phyloP scores from a whole-genome alignment of 257 asterid genomes.

The Perilla frutescens region DNA sequence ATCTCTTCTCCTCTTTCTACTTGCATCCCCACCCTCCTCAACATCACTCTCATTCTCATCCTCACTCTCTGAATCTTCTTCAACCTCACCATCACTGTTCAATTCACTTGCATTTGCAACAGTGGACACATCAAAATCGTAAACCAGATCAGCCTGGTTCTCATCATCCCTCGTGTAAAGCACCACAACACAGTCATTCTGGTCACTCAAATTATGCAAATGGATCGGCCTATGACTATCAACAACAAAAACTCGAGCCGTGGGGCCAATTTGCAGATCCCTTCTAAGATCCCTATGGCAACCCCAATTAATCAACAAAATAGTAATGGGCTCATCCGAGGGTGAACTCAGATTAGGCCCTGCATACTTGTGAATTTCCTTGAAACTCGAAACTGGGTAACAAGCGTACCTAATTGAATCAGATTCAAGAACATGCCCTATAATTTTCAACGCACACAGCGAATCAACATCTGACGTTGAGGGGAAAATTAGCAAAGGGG shows the following conservation, averaged over 20 bases:
- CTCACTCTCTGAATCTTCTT: conserved; percentile 70
- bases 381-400: conserved; percentile 90
- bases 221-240: conserved; percentile 99
- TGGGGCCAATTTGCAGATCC: conserved; percentile 62
- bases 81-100: conserved; percentile 82
- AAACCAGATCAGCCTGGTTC: conserved; percentile 79
- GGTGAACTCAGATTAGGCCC: conserved; percentile 58
- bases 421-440: conserved; percentile 82
- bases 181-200: conserved; percentile 82
- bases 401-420: conserved; percentile 99
- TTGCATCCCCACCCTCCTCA: conserved; percentile 57
- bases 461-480: conserved; percentile 98
- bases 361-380: conserved; percentile 83
- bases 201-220: conserved; percentile 78
- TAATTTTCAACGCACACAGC: conserved; percentile 81
- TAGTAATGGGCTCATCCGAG: conserved; percentile 67
- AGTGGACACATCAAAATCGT: conserved; percentile 82
- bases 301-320: conserved; percentile 95
- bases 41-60: conserved; percentile 65
- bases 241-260: conserved; percentile 79
- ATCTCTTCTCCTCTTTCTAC: conserved; percentile 70
- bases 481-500: conserved; percentile 86
- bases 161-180: conserved; percentile 84
- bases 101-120: conserved; percentile 87
- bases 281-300: conserved; percentile 89